phyloP scores from a whole-genome alignment of 257 asterid species.

The Solanum chaucha region DNA sequence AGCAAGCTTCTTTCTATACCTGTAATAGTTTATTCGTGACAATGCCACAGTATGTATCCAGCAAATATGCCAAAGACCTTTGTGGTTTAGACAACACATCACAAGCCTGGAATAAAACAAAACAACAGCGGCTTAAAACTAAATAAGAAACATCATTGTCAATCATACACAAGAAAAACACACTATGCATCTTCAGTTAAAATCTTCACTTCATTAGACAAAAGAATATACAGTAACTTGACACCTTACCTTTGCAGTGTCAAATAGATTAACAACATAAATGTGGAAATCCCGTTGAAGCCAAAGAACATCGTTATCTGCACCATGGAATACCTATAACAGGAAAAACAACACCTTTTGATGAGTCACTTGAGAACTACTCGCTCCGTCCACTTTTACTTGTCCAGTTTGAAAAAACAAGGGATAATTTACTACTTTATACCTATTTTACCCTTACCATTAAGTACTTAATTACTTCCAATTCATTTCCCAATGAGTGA shows the following conservation, averaged over 20 bases:
- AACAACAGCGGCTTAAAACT: constrained; percentile 4
- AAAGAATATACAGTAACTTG: not conserved
- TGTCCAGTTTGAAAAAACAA: not conserved
- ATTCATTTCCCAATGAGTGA: not conserved
- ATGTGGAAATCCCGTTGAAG: constrained; percentile 95
- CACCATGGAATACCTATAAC: constrained; percentile 90
- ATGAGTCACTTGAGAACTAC: not conserved
- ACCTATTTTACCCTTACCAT: not conserved
- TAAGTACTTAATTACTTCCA: not conserved
- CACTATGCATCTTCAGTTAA: not conserved
- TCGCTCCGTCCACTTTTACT: not conserved
- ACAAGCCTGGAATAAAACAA: constrained; percentile 59
- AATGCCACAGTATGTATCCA: constrained; percentile 67
- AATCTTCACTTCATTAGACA: not conserved
- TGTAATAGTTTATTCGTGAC: constrained; percentile 68
- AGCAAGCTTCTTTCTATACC: constrained; percentile 27
- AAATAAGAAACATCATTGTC: not conserved
- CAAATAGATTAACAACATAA: constrained; percentile 86
- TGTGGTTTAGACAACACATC: constrained; percentile 80
- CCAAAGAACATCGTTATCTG: constrained; percentile 97
- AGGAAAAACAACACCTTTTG: not conserved
- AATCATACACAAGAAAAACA: not conserved
- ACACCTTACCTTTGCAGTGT: constrained; percentile 79
- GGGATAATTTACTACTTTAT: not conserved
- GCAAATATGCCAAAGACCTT: constrained; percentile 87